Conservation (phyloP, 768 basidiomycete genomes). For the Lactarius quietus region DNA sequence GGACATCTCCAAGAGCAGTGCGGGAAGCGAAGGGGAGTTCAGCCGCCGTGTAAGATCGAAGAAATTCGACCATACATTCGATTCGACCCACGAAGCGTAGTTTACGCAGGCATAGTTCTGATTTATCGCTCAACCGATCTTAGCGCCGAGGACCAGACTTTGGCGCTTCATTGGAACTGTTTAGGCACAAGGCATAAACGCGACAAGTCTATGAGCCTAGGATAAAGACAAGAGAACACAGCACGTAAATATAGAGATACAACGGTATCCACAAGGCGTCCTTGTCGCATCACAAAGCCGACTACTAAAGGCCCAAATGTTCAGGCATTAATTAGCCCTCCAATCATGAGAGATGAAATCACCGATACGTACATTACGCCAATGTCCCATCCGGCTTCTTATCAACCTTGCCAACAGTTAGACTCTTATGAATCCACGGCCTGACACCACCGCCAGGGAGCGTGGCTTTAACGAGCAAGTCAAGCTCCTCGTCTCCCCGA, state of each 20-base stretch:
- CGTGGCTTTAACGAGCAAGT: conserved; percentile 88
- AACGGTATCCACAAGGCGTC: neutral
- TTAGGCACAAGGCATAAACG: neutral
- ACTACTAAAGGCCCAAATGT: conserved; percentile 36
- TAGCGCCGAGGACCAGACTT: too few relatives aligned
- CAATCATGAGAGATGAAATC: neutral
- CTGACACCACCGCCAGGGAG: conserved; percentile 88
- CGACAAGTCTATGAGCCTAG: neutral
- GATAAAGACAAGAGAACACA: neutral
- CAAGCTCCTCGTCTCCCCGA: conserved; percentile 96
- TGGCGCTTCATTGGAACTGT: too few relatives aligned
- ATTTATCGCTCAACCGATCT: too few relatives aligned
- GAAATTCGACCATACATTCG: too few relatives aligned
- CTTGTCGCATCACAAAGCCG: too few relatives aligned
- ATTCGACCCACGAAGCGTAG: too few relatives aligned
- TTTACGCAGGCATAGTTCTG: too few relatives aligned
- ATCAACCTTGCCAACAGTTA: conserved; percentile 47
- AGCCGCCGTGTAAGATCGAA: too few relatives aligned
- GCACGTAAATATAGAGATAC: neutral
- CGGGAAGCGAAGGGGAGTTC: too few relatives aligned
- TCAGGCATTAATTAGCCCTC: neutral
- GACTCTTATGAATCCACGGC: conserved; percentile 85
- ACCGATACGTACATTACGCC: neutral
- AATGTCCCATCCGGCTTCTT: neutral
- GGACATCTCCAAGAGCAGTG: too few relatives aligned